These are phyloP conservation scores for Fusarium coicis DNA, from an alignment of 2,329 filamentous ascomycete genomes.

Conservation along the genomic window DNA sequence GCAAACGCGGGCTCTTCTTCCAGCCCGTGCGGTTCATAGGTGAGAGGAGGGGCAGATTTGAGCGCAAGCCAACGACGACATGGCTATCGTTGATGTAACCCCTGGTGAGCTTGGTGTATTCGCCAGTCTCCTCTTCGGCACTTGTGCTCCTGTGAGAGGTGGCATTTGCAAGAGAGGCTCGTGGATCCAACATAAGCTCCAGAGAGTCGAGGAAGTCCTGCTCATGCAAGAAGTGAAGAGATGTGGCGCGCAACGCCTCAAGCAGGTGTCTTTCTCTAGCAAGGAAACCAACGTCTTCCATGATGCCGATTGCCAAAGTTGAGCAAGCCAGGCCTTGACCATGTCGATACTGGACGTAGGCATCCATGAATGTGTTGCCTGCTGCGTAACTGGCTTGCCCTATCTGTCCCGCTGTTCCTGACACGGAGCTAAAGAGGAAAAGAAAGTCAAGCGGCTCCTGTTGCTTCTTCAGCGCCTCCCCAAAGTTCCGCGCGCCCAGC, in stretches of 20 bases:
- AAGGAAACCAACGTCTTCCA: constrained; percentile 14
- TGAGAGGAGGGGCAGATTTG: constrained; percentile 8
- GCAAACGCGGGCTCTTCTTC: constrained; percentile 3
- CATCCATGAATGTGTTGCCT: constrained; percentile 55
- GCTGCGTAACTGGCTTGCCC: constrained; percentile 56
- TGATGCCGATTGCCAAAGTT: constrained; percentile 9
- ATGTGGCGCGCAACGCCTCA: constrained; percentile 2
- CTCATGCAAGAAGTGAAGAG: constrained; percentile 7
- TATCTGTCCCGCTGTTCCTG: constrained; percentile 48
- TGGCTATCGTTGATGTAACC: not conserved
- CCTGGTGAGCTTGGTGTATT: constrained; percentile 3
- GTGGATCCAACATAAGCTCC: not conserved
- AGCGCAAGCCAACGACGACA: constrained; percentile 1
- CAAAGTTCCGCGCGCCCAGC: constrained; percentile 2
- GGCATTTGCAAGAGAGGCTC: not conserved
- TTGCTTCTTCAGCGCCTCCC: constrained; percentile 39
- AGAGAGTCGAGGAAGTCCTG: constrained; percentile 6
- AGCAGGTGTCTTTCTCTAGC: constrained; percentile 7
- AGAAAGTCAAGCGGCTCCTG: constrained; percentile 51
- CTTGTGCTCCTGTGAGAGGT: not conserved
- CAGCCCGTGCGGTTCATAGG: constrained; percentile 4
- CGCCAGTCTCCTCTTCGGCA: not conserved
- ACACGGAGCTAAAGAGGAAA: constrained; percentile 49
- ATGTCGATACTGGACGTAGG: constrained; percentile 52
- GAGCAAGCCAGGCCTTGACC: constrained; percentile 44